Percentiles rank a stretch among this genome's conserved stretches.
Conservation (phyloP, 1,284 basidiomycete genomes). For the Sporisorium exsertum region DNA sequence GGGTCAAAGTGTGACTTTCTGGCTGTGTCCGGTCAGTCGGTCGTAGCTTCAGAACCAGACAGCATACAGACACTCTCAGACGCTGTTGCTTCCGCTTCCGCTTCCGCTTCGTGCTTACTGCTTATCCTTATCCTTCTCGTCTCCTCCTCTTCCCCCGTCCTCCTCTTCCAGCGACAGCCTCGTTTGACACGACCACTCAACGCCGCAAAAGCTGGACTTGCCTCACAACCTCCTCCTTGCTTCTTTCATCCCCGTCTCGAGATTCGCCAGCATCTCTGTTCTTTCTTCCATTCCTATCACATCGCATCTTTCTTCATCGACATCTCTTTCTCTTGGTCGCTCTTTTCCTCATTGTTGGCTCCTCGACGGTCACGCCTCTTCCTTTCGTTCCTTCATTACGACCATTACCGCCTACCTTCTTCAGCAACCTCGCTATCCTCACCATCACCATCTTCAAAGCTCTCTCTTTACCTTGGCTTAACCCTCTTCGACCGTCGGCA, state of each 20-base stretch:
- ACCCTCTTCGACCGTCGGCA: slow-evolving; percentile 22
- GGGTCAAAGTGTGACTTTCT: slow-evolving; percentile 4
- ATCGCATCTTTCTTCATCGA: neutral
- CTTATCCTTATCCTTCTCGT: neutral
- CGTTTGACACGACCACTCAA: neutral
- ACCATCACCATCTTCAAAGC: slow-evolving; percentile 1
- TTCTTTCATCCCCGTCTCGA: neutral
- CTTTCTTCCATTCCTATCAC: neutral
- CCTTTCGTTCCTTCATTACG: neutral
- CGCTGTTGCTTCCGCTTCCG: neutral
- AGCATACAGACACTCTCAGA: neutral
- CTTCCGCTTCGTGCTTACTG: slow-evolving; percentile 5
- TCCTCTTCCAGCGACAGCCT: neutral
- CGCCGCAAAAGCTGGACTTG: neutral
- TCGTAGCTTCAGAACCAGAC: neutral
- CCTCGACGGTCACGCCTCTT: slow-evolving; percentile 29
- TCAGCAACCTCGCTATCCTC: neutral
- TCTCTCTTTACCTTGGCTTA: slow-evolving; percentile 5
- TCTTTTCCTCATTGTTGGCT: neutral
- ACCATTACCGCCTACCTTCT: neutral
- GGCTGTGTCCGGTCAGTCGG: slow-evolving; percentile 1
- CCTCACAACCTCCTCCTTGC: slow-evolving; percentile 1
- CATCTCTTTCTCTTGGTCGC: neutral
- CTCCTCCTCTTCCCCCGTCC: neutral
- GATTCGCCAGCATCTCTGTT: neutral